These are phyloP conservation scores for Myriosclerotinia curreyana DNA, from an alignment of 2,329 filamentous ascomycete genomes.

Conservation along the genomic window DNA sequence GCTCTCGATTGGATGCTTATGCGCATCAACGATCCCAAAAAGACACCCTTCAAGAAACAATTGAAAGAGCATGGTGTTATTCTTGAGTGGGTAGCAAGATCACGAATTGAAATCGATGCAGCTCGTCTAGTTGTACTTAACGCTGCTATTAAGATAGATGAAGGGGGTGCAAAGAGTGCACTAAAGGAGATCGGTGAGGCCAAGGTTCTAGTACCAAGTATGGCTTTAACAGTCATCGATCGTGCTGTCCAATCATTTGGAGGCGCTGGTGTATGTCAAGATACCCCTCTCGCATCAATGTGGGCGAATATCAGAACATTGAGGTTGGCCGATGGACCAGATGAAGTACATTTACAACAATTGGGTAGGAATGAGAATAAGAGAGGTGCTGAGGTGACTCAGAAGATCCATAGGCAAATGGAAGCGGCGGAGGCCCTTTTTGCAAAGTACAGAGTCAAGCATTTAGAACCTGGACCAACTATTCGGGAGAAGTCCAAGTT, in stretches of 20 bases:
- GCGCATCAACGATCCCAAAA: constrained; percentile 85
- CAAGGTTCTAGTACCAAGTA: constrained; percentile 85
- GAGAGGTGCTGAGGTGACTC: constrained; percentile 58
- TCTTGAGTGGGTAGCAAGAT: constrained; percentile 89
- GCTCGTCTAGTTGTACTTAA: constrained; percentile 88
- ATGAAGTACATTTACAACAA: constrained; percentile 89
- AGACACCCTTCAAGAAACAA: constrained; percentile 87
- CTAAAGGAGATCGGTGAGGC: constrained; percentile 93
- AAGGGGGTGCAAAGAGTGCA: constrained; percentile 80
- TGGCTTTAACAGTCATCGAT: constrained; percentile 84
- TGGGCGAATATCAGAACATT: constrained; percentile 80
- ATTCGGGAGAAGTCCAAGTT: constrained; percentile 38
- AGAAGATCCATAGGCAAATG: constrained; percentile 62
- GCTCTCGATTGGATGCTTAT: constrained; percentile 94
- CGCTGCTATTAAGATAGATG: constrained; percentile 92
- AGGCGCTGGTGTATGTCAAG: constrained; percentile 86
- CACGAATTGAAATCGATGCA: constrained; percentile 89
- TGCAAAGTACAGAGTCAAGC: constrained; percentile 52
- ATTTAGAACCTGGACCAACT: constrained; percentile 34
- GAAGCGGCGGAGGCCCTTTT: constrained; percentile 64
- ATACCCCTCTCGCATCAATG: constrained; percentile 84
- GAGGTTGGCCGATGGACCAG: constrained; percentile 86
- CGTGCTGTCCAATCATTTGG: constrained; percentile 91
- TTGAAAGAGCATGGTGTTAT: constrained; percentile 89
- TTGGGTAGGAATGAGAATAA: constrained; percentile 79